Conservation (phyloP, 305 asterid genomes). For the Fraxinus xanthoxyloides region DNA sequence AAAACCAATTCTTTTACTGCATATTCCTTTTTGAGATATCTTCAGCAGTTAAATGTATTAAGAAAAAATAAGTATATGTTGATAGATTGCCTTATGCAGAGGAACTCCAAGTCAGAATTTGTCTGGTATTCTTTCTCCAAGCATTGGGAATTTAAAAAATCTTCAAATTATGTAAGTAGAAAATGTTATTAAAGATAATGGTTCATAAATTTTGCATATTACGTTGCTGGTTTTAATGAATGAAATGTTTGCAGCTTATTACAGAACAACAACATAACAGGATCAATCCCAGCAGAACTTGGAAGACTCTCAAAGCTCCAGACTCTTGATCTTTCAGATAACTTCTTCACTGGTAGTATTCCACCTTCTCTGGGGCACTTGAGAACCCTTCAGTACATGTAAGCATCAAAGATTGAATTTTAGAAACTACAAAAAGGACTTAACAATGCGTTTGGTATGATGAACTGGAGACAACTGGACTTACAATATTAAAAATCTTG, state of each 20-base stretch:
- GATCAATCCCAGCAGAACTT: constrained; percentile 65
- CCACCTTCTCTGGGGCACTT: constrained; percentile 66
- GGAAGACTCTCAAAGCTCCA: constrained; percentile 74
- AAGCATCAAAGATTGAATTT: constrained; percentile 21
- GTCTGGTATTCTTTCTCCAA: constrained; percentile 76
- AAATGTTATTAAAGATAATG: background rate
- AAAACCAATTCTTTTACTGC: background rate
- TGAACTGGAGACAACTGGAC: background rate
- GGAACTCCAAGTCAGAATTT: constrained; percentile 87
- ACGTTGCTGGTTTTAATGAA: constrained; percentile 1
- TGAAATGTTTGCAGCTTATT: constrained; percentile 50
- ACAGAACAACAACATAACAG: constrained; percentile 83
- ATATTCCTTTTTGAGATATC: background rate
- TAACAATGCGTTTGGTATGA: background rate
- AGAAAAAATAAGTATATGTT: constrained; percentile 3
- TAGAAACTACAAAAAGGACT: background rate
- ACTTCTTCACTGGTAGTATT: constrained; percentile 58
- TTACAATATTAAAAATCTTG: background rate
- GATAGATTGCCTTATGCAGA: constrained; percentile 54
- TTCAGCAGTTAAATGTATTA: background rate
- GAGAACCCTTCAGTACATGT: constrained; percentile 73
- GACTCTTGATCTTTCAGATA: constrained; percentile 85
- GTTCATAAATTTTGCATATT: constrained; percentile 7
- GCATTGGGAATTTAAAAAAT: constrained; percentile 83
- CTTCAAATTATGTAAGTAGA: constrained; percentile 76